Base-by-base conservation (phyloP, 2,329 filamentous ascomycete genomes). In the Monosporascus ibericus region DNA sequence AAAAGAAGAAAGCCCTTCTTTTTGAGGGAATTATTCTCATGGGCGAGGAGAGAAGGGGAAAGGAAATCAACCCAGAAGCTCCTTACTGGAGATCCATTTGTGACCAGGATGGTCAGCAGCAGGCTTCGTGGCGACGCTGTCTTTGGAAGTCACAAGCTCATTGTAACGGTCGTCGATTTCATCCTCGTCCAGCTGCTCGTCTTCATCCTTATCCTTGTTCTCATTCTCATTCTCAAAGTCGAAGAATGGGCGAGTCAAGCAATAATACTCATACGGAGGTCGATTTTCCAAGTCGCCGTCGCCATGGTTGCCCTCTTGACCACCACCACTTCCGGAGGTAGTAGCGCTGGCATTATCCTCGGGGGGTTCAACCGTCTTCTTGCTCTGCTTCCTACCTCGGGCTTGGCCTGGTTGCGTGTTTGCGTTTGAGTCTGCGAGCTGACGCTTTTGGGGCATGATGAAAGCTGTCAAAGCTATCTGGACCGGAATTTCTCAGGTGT, bases 221-320 rank as follows among this genome's bases (percentile, higher is more conserved):
- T 62, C 60, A 49, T 56, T 62, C 52, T 62, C 60, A 49, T 56
- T 55, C 44, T 58, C 51, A 11, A 60, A 48, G 38, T 62, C 60
- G 54, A 58, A 62, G 51, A 62, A 58, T 3, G 56, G 58, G n/a
- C 57, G 58, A 20, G 50, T 49, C 44, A 57, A 54, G 52, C 57
- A 59, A 34, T 53, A 57, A 37, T 60, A 60, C 6, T 59, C 55
- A 55, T 54, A 56, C 9, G 53, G 56, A 37, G 52, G 49, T 18
- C 52, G 55, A 6, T 53, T 46, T 34, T 52, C 53, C 25, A 50
- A 38, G 17, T 51, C 51, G 9, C 48, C 51, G 11, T 59, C 51
- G 15, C 39, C 50, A 11, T 48, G 48, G 15, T 59, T 52, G 14
- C 47, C 27, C 9, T 47, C 24, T 49, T 55, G 44, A 24, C 20